Base-by-base conservation (phyloP, 2,329 filamentous ascomycete genomes). In the Lasiodiplodia sp. region DNA sequence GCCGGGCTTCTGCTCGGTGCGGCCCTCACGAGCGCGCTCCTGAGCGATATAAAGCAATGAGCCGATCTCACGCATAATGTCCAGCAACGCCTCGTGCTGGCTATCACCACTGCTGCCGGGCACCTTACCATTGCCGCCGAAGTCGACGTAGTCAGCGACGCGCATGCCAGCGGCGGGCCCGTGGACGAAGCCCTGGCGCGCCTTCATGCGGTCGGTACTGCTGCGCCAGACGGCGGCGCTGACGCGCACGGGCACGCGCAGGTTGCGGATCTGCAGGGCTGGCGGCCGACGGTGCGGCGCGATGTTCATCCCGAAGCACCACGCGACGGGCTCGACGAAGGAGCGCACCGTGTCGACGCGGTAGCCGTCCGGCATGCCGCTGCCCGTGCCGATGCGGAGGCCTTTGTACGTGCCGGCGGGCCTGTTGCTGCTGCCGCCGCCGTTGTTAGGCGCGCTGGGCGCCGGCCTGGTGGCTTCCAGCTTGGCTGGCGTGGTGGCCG, bases 21-120 rank as follows among this genome's bases (percentile, higher is more conserved):
- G 80, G 0, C 86, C 87, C 72, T 89, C 83, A 64, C 87, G 81
- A n/a, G 82, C 82, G 47, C 88, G 82, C 75, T 90, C 87, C 75
- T 90, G 87, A 1, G 88, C 88, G 2, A 88, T 75, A 23, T 87
- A 79, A 16, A 90, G 78, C 76, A 89, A 78, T 1, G 82, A 85
- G 5, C 86, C 87, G 4, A 88, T 77, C 72, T 90, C 88, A 66
- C 87, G 82, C 70, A 88, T 81, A 10, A 86, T 71, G 73, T 90
- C 87, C 63, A 88, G 81, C 18, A 82, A 75, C 47, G 78, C 76
- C 23, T 76, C 72, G 44, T 76, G 70, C 62, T 77, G 53, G 31
- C 73, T 71, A 23, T 75, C 75, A 21, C 38, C 40, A 44, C 16
- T 28, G 28, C 68, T 75, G 37, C 73, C 69, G 28, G 74, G 74